phyloP scores from a whole-genome alignment of 2,329 filamentous ascomycete species.

The Neopestalotiopsis sp. region DNA sequence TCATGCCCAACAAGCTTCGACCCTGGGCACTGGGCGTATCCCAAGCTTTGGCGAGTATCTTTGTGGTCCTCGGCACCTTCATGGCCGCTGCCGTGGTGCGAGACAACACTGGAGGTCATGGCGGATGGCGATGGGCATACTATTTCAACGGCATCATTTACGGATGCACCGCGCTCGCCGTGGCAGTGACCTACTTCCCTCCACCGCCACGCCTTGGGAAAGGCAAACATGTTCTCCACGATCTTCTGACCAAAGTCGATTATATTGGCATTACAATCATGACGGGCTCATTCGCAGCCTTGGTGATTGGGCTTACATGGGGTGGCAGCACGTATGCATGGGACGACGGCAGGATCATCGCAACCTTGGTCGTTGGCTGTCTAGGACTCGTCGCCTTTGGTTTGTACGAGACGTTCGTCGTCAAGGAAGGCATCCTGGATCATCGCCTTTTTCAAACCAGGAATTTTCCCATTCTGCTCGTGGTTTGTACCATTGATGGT shows the following conservation, averaged over 20 bases:
- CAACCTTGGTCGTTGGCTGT: constrained; percentile 56
- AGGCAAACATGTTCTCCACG: background rate
- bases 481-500: constrained; percentile 10
- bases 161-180: background rate
- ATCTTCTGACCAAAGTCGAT: constrained; percentile 4
- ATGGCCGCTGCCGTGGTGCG: constrained; percentile 5
- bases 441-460: constrained; percentile 8
- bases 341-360: constrained; percentile 59
- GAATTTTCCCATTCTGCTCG: constrained; percentile 10
- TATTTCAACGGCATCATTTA: constrained; percentile 16
- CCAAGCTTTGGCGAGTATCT: background rate
- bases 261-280: constrained; percentile 3
- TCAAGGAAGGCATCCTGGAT: constrained; percentile 13
- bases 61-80: constrained; percentile 9
- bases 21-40: constrained; percentile 10
- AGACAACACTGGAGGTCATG: constrained; percentile 5
- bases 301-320: constrained; percentile 33
- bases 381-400: constrained; percentile 18
- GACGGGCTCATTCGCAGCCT: constrained; percentile 7
- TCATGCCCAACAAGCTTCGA: constrained; percentile 13
- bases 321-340: constrained; percentile 61
- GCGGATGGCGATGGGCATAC: constrained; percentile 14
- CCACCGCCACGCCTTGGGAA: background rate
- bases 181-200: constrained; percentile 7
- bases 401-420: constrained; percentile 10